Evolutionary conservation across 805 yeast genomes (phyloP), one percentile per base, ranked within the genome.

Genomic region (Suhomyces kilbournensis): DNA sequence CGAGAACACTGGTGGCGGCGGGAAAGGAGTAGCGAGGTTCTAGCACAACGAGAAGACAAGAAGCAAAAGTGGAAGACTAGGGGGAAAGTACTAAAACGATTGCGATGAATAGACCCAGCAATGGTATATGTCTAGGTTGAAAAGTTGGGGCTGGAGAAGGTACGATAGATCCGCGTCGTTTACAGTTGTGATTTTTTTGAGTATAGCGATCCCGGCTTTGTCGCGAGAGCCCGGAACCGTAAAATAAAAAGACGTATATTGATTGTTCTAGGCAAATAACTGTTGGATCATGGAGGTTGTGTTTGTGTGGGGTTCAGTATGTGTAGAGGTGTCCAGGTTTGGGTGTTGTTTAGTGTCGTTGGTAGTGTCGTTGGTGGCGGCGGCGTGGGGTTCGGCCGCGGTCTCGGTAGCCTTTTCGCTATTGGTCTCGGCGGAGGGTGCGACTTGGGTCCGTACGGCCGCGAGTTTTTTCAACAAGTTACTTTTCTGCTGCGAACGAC

Each of bases 401-500:
- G 53, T 50, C n/a, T 46, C 47, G 15, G 49, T 14, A n/a, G 26
- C 39, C 19, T 49, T 46, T 8, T 46, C 45, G 20, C 47, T 14
- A 20, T 10, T 15, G 19, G 49, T 14, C 22, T 35, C 39, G 39
- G 25, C 17, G 8, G 53, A 3, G 15, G 48, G 35, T 7, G 35
- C 35, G 35, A n/a, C 46, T 43, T 23, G 30, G 30, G 30, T 42
- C 45, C 30, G 45, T 14, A 42, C 20, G 23, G 44, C 35, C 50
- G 23, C 48, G 47, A 46, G 38, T 50, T 61, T 60, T 42, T 53
- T 55, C 38, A 58, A 35, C 22, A 62, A 35, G 9, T 54, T 50
- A 20, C 63, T 56, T 57, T 74, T 76, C 19, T 68, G 69, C 57
- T 76, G 80, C 3, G 77, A 65, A 34, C 59, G 58, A 46, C 60